Evolutionary conservation across 352 stramenopile genomes (phyloP), one percentile per base, ranked within the genome.

Genomic region (Phytophthora quininea): DNA sequence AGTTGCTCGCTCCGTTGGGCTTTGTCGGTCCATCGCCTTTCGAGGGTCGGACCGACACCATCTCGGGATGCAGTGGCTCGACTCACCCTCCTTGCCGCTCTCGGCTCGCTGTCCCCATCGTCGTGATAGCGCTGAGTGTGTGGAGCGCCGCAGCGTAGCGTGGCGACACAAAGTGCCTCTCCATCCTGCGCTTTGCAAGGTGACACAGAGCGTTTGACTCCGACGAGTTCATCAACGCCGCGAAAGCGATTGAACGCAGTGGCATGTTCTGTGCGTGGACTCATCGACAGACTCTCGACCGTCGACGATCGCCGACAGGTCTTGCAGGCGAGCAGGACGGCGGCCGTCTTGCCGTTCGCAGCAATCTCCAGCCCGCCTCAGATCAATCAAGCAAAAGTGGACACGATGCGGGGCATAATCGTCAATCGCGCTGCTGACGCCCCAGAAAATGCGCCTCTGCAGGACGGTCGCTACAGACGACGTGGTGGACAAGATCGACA

Each of bases 341-440:
- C 19, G 19, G 43, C 43, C 45, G 53, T 62, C 40, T 73, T 73
- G 59, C 48, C 48, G 59, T 69, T 62, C 65, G 59, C 48, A 46
- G 14, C 46, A 58, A 43, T 63, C 30, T 64, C 57, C 49, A 42
- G 50, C 30, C 52, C 57, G 58, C 50, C 64, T 67, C 65, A 73
- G 31, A 48, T 53, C 64, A 63, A 71, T 71, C 64, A 71, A 63
- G 46, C 54, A 33, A 69, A 76, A 69, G 58, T 76, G 68, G 68
- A 76, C 68, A 76, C 53, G 67, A 49, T n/a, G 37, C 31, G 37
- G 42, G 27, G 60, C 30, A 59, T 71, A 67, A 67, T 57, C 62
- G 49, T 24, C 54, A 43, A 48, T 35, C 51, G 33, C 19, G 38
- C 15, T 14, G 65, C 54, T 68, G 64, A 69, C 59, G 47, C 46